Evolutionary conservation across 2,329 filamentous ascomycete genomes (phyloP).

Genomic region (Trematosphaeria pertusa): DNA sequence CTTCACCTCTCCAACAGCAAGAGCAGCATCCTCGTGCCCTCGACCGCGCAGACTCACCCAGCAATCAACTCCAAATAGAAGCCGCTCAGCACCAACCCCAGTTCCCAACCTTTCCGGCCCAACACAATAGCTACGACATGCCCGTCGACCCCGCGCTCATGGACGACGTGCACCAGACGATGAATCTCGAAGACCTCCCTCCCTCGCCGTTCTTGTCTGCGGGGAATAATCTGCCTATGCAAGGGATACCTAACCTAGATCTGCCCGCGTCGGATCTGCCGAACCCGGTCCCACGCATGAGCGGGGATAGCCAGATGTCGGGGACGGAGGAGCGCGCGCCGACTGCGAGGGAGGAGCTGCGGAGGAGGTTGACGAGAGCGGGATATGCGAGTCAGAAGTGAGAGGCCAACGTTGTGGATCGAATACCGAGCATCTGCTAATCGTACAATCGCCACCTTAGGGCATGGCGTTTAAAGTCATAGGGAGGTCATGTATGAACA

Average conservation of each 20-base stretch:
- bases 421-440: too few species aligned
- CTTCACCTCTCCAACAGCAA: conserved; percentile 52
- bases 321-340: conserved; percentile 17
- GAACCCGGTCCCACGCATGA: conserved; percentile 7
- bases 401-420: too few species aligned
- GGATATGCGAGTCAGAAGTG: conserved; percentile 5
- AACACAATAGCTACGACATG: conserved; percentile 58
- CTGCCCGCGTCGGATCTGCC: conserved; percentile 10
- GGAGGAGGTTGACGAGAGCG: conserved; percentile 24
- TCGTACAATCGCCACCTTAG: too few species aligned
- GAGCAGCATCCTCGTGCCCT: conserved; percentile 14
- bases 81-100: conserved; percentile 43
- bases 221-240: conserved; percentile 15
- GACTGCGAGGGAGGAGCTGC: conserved; percentile 32
- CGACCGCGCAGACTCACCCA: conserved; percentile 32
- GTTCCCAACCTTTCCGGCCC: conserved; percentile 33
- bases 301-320: conserved; percentile 8
- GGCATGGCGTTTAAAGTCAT: too few species aligned
- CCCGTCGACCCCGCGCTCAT: conserved; percentile 69
- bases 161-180: conserved; percentile 40
- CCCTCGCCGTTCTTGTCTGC: conserved; percentile 44
- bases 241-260: conserved; percentile 19
- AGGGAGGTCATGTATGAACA: too few species aligned
- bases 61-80: conserved; percentile 37
- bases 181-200: conserved; percentile 38